phyloP scores from a whole-genome alignment of 2,329 filamentous ascomycete genomes.

The Fusarium mexicanum region DNA sequence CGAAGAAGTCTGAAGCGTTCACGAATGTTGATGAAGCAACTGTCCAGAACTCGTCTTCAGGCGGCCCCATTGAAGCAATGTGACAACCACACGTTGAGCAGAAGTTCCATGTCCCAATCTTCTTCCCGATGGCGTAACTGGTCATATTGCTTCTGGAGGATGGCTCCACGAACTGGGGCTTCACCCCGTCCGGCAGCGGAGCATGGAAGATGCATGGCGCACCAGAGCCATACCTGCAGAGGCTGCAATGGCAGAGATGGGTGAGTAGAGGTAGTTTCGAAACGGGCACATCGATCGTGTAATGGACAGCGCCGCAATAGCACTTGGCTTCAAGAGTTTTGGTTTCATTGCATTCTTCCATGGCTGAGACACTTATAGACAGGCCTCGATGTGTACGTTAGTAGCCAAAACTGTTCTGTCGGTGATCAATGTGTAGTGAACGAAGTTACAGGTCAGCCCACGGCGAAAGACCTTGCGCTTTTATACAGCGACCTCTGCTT shows the following conservation, averaged over 20 bases:
- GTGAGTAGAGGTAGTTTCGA: conserved; percentile 52
- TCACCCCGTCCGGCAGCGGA: conserved; percentile 46
- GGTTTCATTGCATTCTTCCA: conserved; percentile 32
- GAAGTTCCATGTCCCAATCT: conserved; percentile 51
- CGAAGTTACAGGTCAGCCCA: background rate
- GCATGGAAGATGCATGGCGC: conserved; percentile 56
- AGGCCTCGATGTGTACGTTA: background rate
- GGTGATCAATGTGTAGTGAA: background rate
- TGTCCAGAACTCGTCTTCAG: conserved; percentile 49
- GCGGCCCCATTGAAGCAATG: conserved; percentile 49
- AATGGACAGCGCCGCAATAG: conserved; percentile 56
- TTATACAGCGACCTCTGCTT: conserved; percentile 1
- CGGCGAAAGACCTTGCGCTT: background rate
- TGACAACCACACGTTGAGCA: conserved; percentile 59
- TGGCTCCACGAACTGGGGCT: conserved; percentile 52
- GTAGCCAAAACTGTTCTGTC: background rate
- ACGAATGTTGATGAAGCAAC: conserved; percentile 53
- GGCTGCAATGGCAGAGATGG: conserved; percentile 58
- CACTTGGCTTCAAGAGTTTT: conserved; percentile 57
- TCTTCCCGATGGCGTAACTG: conserved; percentile 47
- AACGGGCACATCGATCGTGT: conserved; percentile 52
- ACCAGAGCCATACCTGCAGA: conserved; percentile 56
- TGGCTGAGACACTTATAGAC: conserved; percentile 1
- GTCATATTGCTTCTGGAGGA: conserved; percentile 51
- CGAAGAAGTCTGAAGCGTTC: conserved; percentile 48